Evolutionary conservation across 2,329 filamentous ascomycete species (phyloP), one percentile per base, ranked within the genome.

Genomic region (Sarocladiaceae sp.): DNA sequence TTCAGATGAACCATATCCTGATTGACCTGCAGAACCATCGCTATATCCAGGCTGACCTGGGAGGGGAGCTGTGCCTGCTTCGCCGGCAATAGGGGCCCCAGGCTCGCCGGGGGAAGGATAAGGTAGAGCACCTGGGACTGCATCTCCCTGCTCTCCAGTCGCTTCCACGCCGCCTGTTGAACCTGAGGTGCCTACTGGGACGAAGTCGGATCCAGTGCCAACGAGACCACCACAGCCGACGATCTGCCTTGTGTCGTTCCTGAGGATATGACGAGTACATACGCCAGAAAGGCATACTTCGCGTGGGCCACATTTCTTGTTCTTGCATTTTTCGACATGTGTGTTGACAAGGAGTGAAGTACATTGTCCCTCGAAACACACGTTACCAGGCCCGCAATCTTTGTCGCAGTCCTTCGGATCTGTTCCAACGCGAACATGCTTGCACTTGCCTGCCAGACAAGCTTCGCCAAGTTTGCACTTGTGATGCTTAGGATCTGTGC

Each of bases 201-300:
- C 15, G 17, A 48, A 48, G 17, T 48, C 44, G 8, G 44, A 48
- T 5, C 44, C 44, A 15, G 5, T 13, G 5, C 44, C 44, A 31
- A 4, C n/a, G 26, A 29, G 3, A 6, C 44, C 44, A 33, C 26
- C 44, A 20, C 44, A 48, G 17, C 26, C 26, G 13, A 20, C 17
- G 13, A 48, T 33, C 12, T 33, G 44, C 10, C 25, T 31, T 3
- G 44, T 48, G 15, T 48, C 28, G 44, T 48, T 48, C 22, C 44
- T 6, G 4, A 17, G 26, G 10, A 48, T 20, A 11, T 25, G 12
- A 7, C 31, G 31, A n/a, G 47, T 50, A 20, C 47, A 50, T 4
- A 50, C 29, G 18, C 47, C 47, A 5, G 47, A 50, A 4, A 50
- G 3, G 15, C 47, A 50, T 5, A 50, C 47, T 13, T 50, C 47